Conservation (phyloP, 192 early-diverging fungal genomes). For the Phycomyces nitens region DNA sequence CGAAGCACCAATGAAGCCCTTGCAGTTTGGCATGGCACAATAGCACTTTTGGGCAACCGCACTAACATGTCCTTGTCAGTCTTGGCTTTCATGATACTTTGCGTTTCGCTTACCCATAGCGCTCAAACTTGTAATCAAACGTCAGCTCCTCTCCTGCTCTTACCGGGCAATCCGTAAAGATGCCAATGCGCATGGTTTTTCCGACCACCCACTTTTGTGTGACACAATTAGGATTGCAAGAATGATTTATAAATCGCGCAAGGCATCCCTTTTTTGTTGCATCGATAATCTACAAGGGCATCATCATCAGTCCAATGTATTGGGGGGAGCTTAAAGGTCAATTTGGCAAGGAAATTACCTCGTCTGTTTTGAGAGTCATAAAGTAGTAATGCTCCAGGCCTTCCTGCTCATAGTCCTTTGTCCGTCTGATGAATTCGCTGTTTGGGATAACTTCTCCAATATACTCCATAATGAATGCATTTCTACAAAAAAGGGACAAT, state of each 20-base stretch:
- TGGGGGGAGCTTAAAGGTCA: no score
- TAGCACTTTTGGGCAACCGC: conserved; percentile 88
- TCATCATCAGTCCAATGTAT: conserved; percentile 2
- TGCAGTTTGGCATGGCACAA: conserved; percentile 85
- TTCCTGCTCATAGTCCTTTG: conserved; percentile 72
- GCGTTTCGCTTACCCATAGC: conserved; percentile 64
- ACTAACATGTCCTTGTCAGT: conserved; percentile 35
- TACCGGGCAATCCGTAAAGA: conserved; percentile 81
- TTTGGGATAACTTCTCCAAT: conserved; percentile 89
- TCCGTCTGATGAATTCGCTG: conserved; percentile 76
- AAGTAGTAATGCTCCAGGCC: conserved; percentile 95
- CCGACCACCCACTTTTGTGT: conserved; percentile 97
- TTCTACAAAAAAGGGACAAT: conserved; percentile 39
- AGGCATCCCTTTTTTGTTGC: conserved; percentile 91
- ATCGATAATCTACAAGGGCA: conserved; percentile 73
- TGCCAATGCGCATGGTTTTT: conserved; percentile 85
- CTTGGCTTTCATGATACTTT: neutral
- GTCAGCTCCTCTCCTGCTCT: conserved; percentile 83
- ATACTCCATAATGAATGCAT: conserved; percentile 96
- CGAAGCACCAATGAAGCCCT: conserved; percentile 85
- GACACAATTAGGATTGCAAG: conserved; percentile 91
- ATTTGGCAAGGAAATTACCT: conserved; percentile 46
- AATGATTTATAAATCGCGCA: conserved; percentile 97
- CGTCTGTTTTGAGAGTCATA: conserved; percentile 88
- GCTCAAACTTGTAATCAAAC: conserved; percentile 98